Conservation (phyloP, 163 green algal species). For the Prototheca stagnorum region DNA sequence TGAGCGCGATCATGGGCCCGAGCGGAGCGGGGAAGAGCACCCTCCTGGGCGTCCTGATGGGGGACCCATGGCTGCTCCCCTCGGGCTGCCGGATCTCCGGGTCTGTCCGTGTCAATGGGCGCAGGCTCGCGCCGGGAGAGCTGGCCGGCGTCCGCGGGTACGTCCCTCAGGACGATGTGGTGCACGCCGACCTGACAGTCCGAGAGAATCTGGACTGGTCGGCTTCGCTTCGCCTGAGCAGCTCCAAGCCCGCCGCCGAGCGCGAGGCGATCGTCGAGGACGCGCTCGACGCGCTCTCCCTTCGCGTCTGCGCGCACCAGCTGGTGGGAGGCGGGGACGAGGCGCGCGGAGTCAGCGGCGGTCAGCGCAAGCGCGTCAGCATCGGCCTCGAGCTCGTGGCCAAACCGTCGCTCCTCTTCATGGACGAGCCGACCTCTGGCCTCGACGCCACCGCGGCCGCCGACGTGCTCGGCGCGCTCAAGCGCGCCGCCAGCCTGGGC, state of each 20-base stretch:
- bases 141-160: constrained; percentile 48
- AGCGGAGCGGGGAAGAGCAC: constrained; percentile 63
- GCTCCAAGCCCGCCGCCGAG: constrained; percentile 10
- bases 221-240: constrained; percentile 25
- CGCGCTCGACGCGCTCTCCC: constrained; percentile 31
- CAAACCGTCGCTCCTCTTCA: constrained; percentile 60
- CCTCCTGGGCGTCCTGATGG: constrained; percentile 63
- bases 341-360: constrained; percentile 54
- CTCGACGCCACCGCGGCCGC: constrained; percentile 50
- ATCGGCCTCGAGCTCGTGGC: constrained; percentile 67
- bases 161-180: constrained; percentile 45
- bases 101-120: constrained; percentile 46
- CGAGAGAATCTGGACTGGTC: constrained; percentile 53
- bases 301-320: constrained; percentile 37
- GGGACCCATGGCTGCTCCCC: constrained; percentile 34
- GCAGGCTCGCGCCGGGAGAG: constrained; percentile 15
- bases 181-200: constrained; percentile 66
- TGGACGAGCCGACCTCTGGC: constrained; percentile 67
- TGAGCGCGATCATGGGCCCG: constrained; percentile 51
- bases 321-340: constrained; percentile 44
- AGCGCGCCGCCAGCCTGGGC: constrained; percentile 41
- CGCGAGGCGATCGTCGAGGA: constrained; percentile 22
- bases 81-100: constrained; percentile 22
- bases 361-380: constrained; percentile 81
- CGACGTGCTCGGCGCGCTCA: constrained; percentile 41